phyloP scores from a whole-genome alignment of 2,329 filamentous ascomycete species.

The Coniochaeta sp. region DNA sequence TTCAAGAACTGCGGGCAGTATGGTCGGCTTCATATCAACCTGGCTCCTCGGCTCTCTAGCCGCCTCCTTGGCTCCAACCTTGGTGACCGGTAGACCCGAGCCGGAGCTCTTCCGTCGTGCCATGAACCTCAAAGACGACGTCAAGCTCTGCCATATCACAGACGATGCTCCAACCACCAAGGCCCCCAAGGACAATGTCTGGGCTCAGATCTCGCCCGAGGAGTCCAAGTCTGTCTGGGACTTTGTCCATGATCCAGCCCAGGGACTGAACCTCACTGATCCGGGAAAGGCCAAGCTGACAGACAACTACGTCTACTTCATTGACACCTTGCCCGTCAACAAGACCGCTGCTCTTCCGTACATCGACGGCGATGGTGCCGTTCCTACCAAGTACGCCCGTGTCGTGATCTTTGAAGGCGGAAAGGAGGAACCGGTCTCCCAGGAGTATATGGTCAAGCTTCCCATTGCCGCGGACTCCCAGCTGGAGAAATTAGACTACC shows the following conservation, averaged over 20 bases:
- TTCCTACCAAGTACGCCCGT: slow-evolving; percentile 34
- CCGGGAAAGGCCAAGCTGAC: slow-evolving; percentile 25
- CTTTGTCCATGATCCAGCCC: slow-evolving; percentile 28
- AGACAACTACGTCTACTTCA: slow-evolving; percentile 37
- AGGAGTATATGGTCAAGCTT: slow-evolving; percentile 41
- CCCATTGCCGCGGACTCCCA: slow-evolving; percentile 29
- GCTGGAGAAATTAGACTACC: slow-evolving; percentile 30
- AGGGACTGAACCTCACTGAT: slow-evolving; percentile 35
- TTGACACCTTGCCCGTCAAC: slow-evolving; percentile 40
- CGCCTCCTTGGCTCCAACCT: background rate
- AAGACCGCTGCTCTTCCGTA: slow-evolving; percentile 38
- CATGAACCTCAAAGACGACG: slow-evolving; percentile 4
- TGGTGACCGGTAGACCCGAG: slow-evolving; percentile 7
- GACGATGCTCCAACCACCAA: slow-evolving; percentile 11
- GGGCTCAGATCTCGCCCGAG: slow-evolving; percentile 29
- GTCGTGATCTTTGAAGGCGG: slow-evolving; percentile 37
- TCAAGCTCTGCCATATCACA: slow-evolving; percentile 7
- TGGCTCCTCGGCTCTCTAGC: slow-evolving; percentile 2
- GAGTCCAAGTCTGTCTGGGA: slow-evolving; percentile 35
- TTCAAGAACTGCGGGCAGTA: background rate
- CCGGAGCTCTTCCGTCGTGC: slow-evolving; percentile 7
- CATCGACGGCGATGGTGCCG: slow-evolving; percentile 25
- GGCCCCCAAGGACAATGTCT: slow-evolving; percentile 32
- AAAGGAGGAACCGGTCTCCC: slow-evolving; percentile 30
- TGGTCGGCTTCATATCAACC: background rate